Evolutionary conservation across 2,329 filamentous ascomycete genomes (phyloP).

Genomic region (Cryoendolithus antarcticus): DNA sequence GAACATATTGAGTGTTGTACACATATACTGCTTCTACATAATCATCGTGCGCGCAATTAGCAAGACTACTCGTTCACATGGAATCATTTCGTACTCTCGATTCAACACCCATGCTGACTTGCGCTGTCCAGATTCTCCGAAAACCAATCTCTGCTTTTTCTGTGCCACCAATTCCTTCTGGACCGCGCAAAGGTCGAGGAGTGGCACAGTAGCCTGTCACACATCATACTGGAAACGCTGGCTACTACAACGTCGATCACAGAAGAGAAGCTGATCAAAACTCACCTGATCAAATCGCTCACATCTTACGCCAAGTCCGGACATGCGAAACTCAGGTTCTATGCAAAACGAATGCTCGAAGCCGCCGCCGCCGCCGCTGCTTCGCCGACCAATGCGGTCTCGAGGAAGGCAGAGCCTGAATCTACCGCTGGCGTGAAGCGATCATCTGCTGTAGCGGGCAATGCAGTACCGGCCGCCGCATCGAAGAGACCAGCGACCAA

Average conservation of each 20-base stretch:
- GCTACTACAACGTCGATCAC: constrained; percentile 50
- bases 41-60: too few species aligned
- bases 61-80: too few species aligned
- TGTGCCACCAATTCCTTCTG: constrained; percentile 37
- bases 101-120: constrained; percentile 1
- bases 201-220: constrained; percentile 29
- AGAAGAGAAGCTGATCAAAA: constrained; percentile 46
- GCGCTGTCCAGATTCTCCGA: constrained; percentile 13
- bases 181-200: constrained; percentile 36
- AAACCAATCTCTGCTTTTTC: constrained; percentile 28
- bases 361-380: constrained; percentile 19
- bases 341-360: constrained; percentile 46
- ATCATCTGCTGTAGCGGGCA: constrained; percentile 10
- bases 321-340: constrained; percentile 50
- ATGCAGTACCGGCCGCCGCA: constrained; percentile 13
- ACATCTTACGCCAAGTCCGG: constrained; percentile 53
- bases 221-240: constrained; percentile 42
- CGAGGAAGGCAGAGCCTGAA: constrained; percentile 10
- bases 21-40: too few species aligned
- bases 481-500: constrained; percentile 22
- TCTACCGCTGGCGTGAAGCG: constrained; percentile 24
- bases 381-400: constrained; percentile 2
- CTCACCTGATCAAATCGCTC: constrained; percentile 54
- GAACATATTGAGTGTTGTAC: too few species aligned
- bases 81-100: too few species aligned